phyloP scores from a whole-genome alignment of 306 rosid species.

The Vicia faba region DNA sequence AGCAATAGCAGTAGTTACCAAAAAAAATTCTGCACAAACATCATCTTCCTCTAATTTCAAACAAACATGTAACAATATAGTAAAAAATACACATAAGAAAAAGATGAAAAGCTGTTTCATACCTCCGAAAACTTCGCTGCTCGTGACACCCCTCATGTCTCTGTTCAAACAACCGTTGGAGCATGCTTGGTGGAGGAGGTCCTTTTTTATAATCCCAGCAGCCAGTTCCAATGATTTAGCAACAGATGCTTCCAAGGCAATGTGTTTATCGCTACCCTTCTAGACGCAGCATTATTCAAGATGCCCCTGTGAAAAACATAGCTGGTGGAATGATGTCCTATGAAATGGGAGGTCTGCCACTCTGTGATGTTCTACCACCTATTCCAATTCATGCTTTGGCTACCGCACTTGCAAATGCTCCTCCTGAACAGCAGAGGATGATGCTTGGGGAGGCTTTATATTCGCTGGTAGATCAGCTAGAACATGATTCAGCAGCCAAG shows the following conservation, averaged over 20 bases:
- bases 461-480: slow-evolving; percentile 70
- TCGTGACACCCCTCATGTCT: no score
- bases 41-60: no score
- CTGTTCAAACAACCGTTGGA: no score
- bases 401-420: slow-evolving; percentile 66
- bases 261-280: slow-evolving; percentile 72
- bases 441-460: slow-evolving; percentile 78
- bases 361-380: slow-evolving; percentile 57
- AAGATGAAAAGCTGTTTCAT: no score
- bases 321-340: slow-evolving; percentile 66
- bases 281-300: slow-evolving; percentile 58
- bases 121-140: no score
- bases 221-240: no score
- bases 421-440: slow-evolving; percentile 76
- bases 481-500: slow-evolving; percentile 69
- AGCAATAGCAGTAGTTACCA: no score
- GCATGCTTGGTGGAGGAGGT: no score
- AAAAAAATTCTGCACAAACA: no score
- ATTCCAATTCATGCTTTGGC: slow-evolving; percentile 68
- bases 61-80: no score
- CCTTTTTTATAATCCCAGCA: no score
- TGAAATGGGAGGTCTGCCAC: slow-evolving; percentile 63
- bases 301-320: slow-evolving; percentile 53
- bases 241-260: slow-evolving; percentile 83
- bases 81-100: no score